These are phyloP conservation scores for Pichia sp. DNA, from an alignment of 1,139 yeast genomes.

Conservation along the genomic window DNA sequence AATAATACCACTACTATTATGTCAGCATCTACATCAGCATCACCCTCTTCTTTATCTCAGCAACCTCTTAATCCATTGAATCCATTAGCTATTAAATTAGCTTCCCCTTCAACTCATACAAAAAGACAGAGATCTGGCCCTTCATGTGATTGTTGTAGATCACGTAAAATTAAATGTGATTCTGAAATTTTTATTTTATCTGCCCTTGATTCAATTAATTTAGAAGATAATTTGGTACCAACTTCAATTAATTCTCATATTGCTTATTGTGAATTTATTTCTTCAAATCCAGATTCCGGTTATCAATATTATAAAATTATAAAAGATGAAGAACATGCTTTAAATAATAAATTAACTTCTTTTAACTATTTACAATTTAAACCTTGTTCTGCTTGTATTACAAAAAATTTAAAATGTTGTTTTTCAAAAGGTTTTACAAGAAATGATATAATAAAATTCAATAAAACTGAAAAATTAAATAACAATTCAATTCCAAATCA, in stretches of 20 bases:
- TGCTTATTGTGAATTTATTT: conserved; percentile 27
- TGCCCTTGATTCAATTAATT: conserved; percentile 20
- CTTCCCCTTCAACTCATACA: conserved; percentile 27
- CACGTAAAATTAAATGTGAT: conserved; percentile 71
- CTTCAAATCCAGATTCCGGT: conserved; percentile 16
- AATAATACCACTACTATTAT: too few species aligned
- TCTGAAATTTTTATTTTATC: conserved; percentile 44
- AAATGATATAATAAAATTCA: conserved; percentile 41
- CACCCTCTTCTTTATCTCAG: background rate
- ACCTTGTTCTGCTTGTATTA: conserved; percentile 44
- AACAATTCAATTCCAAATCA: background rate
- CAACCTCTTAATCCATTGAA: background rate
- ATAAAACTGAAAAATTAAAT: conserved; percentile 23
- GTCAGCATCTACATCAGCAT: background rate
- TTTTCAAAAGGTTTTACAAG: conserved; percentile 57
- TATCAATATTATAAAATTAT: conserved; percentile 27
- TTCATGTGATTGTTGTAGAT: conserved; percentile 65
- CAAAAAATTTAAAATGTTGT: conserved; percentile 40
- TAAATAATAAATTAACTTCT: conserved; percentile 14
- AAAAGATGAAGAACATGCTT: conserved; percentile 15
- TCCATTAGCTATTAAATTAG: conserved; percentile 24
- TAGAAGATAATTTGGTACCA: background rate
- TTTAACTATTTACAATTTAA: conserved; percentile 39
- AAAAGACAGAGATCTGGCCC: conserved; percentile 62
- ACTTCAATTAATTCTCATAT: conserved; percentile 18